Evolutionary conservation across 1,139 yeast species (phyloP).

Genomic region (Protomyces macrosporus): DNA sequence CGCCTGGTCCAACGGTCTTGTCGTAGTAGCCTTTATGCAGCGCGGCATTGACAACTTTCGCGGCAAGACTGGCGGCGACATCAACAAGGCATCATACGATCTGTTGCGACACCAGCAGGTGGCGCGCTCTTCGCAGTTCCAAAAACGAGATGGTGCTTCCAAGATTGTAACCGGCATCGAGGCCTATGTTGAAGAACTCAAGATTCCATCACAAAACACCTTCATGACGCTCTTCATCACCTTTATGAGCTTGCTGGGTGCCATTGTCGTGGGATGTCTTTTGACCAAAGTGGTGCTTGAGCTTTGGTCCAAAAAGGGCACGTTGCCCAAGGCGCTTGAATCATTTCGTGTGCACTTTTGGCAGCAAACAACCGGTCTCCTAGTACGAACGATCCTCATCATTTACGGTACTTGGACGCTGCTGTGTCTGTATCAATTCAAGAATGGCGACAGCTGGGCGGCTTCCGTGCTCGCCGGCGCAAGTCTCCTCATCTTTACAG

Average conservation of each 20-base stretch:
- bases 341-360: constrained; percentile 35
- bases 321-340: constrained; percentile 32
- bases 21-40: constrained; percentile 39
- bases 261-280: constrained; percentile 33
- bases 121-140: neutral
- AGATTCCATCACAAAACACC: constrained; percentile 38
- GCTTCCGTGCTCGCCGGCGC: constrained; percentile 37
- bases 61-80: constrained; percentile 37
- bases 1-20: constrained; percentile 39
- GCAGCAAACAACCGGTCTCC: constrained; percentile 33
- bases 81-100: constrained; percentile 33
- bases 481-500: constrained; percentile 36
- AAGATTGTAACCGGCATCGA: constrained; percentile 35
- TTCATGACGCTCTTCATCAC: constrained; percentile 39
- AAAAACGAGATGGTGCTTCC: neutral
- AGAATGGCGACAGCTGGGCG: constrained; percentile 39
- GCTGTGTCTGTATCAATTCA: constrained; percentile 38
- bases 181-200: constrained; percentile 36
- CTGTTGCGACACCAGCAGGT: constrained; percentile 34
- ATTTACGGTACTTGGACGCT: constrained; percentile 39
- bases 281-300: constrained; percentile 35
- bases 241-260: constrained; percentile 37
- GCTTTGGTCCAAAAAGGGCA: constrained; percentile 29
- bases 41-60: constrained; percentile 36
- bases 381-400: constrained; percentile 36